Base-by-base conservation (phyloP, 306 rosid genomes). In the Dicorynia guianensis region DNA sequence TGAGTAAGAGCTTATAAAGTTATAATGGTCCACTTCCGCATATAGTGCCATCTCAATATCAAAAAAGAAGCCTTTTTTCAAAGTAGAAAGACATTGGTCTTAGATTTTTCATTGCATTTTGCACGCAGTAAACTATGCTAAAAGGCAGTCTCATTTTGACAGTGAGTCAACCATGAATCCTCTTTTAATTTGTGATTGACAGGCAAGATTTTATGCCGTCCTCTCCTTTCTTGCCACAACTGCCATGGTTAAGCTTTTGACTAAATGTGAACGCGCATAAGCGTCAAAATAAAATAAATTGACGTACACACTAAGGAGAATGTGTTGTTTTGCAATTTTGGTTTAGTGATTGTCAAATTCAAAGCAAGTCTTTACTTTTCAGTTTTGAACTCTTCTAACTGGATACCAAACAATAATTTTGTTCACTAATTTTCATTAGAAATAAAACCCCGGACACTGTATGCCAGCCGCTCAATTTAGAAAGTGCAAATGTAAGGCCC, bases 161-260 rank as follows among this genome's bases (percentile, higher is more conserved):
- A 17, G 30, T 74, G 3, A 76, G 43, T 67, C 75, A 46, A 36
- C 20, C 44, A 25, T 25, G 30, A 25, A 25, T 40, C 10, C 10
- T 7, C 9, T 40, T 10, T 1, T 40, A 10, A 40, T 40, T 40
- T 2, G 7, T 9, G 46, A 6, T 40, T 7, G 2, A 7, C 5
- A 61, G 25, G 64, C 13, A 49, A 46, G 42, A 4, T 44, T 57
- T 67, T 19, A 48, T 10, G 35, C 4, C 30, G 5, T 40, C 10
- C 46, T 4, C 2, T 10, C 46, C 46, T 4, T 59, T 57, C 53
- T 25, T 49, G 71, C 71, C 63, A 49, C 69, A 30, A 69, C 38
- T 34, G 7, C 35, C 76, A 65, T 52, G 46, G 34, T 40, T 54
- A 9, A 40, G 6, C 46, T 40, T 40, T 40, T 40, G 46, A 40